phyloP scores from a whole-genome alignment of 441 rosid species.

The Gossypium lobatum region DNA sequence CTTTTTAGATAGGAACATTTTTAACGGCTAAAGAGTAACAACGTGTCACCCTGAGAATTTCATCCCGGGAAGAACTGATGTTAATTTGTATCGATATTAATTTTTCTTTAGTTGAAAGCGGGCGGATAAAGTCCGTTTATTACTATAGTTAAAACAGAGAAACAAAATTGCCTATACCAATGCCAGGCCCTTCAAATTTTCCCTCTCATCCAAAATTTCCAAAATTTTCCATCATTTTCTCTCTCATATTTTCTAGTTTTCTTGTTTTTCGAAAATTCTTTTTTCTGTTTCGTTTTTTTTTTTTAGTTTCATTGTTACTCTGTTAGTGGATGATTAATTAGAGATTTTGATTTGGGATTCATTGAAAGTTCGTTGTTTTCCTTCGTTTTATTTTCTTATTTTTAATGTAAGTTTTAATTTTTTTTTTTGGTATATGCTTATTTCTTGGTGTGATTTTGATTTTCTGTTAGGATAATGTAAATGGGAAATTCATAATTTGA shows the following conservation, averaged over 20 bases:
- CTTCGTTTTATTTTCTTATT: neutral
- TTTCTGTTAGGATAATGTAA: neutral
- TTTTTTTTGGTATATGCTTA: neutral
- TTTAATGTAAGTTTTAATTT: neutral
- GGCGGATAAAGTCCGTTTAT: neutral
- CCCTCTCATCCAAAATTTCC: neutral
- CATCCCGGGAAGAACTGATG: no score
- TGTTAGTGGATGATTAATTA: neutral
- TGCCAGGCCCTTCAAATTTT: slow-evolving; percentile 18
- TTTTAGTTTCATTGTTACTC: neutral
- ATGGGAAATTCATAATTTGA: neutral
- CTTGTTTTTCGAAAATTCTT: neutral
- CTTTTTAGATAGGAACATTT: no score
- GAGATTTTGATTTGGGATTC: neutral
- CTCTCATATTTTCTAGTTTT: neutral
- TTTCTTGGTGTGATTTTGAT: neutral
- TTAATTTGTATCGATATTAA: no score
- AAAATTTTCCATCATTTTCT: slow-evolving; percentile 1
- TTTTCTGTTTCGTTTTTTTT: neutral
- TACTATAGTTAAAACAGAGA: slow-evolving; percentile 11
- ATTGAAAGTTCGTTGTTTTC: neutral
- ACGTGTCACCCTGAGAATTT: no score
- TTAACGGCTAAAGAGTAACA: no score
- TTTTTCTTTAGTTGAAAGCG: no score
- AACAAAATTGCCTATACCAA: slow-evolving; percentile 23